Conservation (phyloP, 805 yeast species). For the Cephaloascus fragrans region DNA sequence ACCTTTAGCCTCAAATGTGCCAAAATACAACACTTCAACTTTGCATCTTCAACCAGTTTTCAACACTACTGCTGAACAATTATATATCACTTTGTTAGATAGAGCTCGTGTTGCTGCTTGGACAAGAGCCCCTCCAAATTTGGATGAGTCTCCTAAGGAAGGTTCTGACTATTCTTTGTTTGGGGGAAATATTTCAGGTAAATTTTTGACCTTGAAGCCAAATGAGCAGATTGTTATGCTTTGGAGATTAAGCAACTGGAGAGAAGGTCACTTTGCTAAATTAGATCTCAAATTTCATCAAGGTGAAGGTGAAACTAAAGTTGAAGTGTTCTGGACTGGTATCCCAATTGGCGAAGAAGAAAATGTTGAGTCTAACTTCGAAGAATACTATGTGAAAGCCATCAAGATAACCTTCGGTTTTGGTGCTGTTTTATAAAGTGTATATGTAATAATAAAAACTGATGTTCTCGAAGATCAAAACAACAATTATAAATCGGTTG, state of each 20-base stretch:
- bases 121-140: constrained; percentile 66
- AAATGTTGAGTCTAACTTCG: constrained; percentile 72
- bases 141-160: constrained; percentile 40
- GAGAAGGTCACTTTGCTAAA: constrained; percentile 67
- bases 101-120: constrained; percentile 80
- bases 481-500: too few species aligned
- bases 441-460: too few species aligned
- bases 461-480: too few species aligned
- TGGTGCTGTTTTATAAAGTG: constrained; percentile 74
- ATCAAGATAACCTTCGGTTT: constrained; percentile 91
- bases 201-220: constrained; percentile 47
- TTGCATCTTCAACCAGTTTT: constrained; percentile 71
- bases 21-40: constrained; percentile 74
- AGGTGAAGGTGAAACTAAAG: constrained; percentile 75
- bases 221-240: constrained; percentile 54
- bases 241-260: constrained; percentile 92
- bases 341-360: constrained; percentile 96
- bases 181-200: constrained; percentile 81
- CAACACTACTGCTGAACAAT: constrained; percentile 80
- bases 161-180: constrained; percentile 64
- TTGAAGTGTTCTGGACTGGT: constrained; percentile 74
- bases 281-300: constrained; percentile 60
- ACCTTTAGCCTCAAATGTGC: constrained; percentile 19
- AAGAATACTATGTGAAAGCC: constrained; percentile 80
- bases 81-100: constrained; percentile 69